These are phyloP conservation scores for Cryphonectria naterciae DNA, from an alignment of 2,329 filamentous ascomycete genomes.

Conservation along the genomic window DNA sequence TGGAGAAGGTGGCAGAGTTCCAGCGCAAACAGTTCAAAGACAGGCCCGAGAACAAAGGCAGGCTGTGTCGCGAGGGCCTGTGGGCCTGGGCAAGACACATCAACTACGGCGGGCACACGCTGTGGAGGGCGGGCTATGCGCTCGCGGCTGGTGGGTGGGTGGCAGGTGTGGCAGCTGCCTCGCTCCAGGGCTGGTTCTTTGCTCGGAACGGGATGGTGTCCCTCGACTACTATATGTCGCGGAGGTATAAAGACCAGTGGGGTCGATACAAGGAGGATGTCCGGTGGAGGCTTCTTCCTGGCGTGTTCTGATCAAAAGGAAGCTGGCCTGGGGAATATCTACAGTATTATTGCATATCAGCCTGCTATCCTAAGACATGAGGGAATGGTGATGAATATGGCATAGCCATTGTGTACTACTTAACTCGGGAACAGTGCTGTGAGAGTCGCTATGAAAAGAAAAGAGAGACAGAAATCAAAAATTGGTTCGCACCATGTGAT, in stretches of 20 bases:
- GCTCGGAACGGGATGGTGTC: slow-evolving; percentile 37
- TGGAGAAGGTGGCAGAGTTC: slow-evolving; percentile 58
- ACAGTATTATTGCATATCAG: background rate
- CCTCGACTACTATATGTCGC: slow-evolving; percentile 44
- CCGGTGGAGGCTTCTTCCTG: slow-evolving; percentile 42
- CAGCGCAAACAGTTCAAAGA: slow-evolving; percentile 41
- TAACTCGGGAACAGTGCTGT: background rate
- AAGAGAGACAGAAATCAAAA: background rate
- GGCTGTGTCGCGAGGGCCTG: slow-evolving; percentile 43
- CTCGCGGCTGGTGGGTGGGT: slow-evolving; percentile 43
- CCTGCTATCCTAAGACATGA: background rate
- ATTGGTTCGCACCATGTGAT: background rate
- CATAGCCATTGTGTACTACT: too few relatives aligned
- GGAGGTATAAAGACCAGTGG: slow-evolving; percentile 46
- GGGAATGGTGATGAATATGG: too few relatives aligned
- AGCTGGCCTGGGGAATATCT: background rate
- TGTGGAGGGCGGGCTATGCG: slow-evolving; percentile 41
- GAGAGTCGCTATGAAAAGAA: background rate
- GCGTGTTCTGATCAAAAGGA: slow-evolving; percentile 39
- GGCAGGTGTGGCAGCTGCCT: slow-evolving; percentile 37
- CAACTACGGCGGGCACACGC: slow-evolving; percentile 46
- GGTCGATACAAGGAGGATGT: slow-evolving; percentile 43
- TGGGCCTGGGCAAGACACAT: slow-evolving; percentile 46
- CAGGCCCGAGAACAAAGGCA: slow-evolving; percentile 42
- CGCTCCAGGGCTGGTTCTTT: slow-evolving; percentile 40